Evolutionary conservation across 73 alveolate genomes (phyloP).

Genomic region (Paramecium bursaria): DNA sequence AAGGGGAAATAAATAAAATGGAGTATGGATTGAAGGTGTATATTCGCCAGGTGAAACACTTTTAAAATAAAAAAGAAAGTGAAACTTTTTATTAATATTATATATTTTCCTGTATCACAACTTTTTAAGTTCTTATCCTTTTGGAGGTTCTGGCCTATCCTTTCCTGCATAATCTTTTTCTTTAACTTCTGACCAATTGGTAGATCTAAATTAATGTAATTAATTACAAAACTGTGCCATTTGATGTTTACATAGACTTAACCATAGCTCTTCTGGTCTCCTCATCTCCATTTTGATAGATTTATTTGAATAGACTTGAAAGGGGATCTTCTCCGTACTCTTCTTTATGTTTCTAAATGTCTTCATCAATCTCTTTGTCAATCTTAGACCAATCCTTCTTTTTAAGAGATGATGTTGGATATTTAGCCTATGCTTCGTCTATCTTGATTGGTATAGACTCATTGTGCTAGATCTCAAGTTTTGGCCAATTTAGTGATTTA

Average conservation of each 20-base stretch:
- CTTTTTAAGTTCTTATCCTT: conserved; percentile 96
- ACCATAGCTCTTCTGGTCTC: conserved; percentile 99
- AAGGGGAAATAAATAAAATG: too few species aligned
- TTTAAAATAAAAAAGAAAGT: too few species aligned
- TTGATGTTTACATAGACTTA: conserved; percentile 89
- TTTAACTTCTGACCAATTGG: conserved; percentile 98
- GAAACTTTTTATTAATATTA: too few species aligned
- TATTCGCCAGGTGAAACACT: too few species aligned
- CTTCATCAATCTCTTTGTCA: conserved; percentile 94
- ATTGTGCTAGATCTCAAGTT: conserved; percentile 6
- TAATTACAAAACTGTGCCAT: conserved; percentile 89
- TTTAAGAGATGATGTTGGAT: conserved; percentile 91
- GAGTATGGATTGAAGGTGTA: too few species aligned
- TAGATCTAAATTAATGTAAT: conserved; percentile 74
- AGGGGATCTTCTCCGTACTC: conserved; percentile 94
- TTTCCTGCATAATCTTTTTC: conserved; percentile 96
- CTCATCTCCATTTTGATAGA: conserved; percentile 96
- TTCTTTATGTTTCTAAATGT: conserved; percentile 89
- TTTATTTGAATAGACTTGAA: conserved; percentile 91
- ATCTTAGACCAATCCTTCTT: conserved; percentile 92
- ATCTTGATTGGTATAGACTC: not conserved
- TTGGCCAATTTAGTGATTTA: conserved; percentile 36
- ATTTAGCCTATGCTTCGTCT: conserved; percentile 84
- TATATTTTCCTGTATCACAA: conserved; percentile 38
- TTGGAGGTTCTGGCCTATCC: conserved; percentile 98